Base-by-base conservation (phyloP, 352 stramenopile genomes). In the Phytophthora litchii region DNA sequence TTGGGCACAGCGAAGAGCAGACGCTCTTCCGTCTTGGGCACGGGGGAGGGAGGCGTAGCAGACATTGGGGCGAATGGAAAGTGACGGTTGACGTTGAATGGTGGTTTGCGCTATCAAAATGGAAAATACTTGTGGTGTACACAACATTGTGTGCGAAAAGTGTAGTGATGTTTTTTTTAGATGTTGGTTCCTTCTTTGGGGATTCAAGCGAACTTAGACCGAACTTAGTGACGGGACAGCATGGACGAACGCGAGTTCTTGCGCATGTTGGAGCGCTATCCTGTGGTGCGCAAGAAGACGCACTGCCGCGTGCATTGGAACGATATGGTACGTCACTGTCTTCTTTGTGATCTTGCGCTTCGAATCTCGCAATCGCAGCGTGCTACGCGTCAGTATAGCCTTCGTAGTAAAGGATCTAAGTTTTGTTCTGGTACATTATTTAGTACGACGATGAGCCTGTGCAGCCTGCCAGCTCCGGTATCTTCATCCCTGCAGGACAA, bases 1-100 rank as follows among this genome's bases (percentile, higher is more conserved):
- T 99, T 99, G 37, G 97, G 97, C 48, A 99, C 91, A 17, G 92
- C 97, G 61, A 99, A 94, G 38, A 96, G 82, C 42, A 94, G 59
- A 23, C 87, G 88, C 72, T 92, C 74, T 37, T 86, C 67, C 17
- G 60, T 72, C 54, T 49, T 65, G 27, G 54, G 48, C 45, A 70
- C 40, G 16, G 46, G 17, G 13, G 50, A 27, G 5, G 55, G 17
- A 40, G 43, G 11, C 6, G 35, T 49, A 12, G 53, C n/a, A n/a
- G 51, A 62, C 56, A 71, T 67, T 54, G 16, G 40, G 23, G 34
- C 6, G 21, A 54, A 55, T 27, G 43, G 44, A 51, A 57, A 40
- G 42, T 59, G 60, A 61, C 48, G 17, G 19, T 29, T 53, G 25
- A 27, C 23, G 56, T 36, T 62, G 50, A 52, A 40, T 54, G 54